A percentile compares a stretch with the other conserved stretches of the same genome.
These are phyloP conservation scores for Fraxinus excelsior DNA, from an alignment of 257 asterid genomes.

Conservation along the genomic window DNA sequence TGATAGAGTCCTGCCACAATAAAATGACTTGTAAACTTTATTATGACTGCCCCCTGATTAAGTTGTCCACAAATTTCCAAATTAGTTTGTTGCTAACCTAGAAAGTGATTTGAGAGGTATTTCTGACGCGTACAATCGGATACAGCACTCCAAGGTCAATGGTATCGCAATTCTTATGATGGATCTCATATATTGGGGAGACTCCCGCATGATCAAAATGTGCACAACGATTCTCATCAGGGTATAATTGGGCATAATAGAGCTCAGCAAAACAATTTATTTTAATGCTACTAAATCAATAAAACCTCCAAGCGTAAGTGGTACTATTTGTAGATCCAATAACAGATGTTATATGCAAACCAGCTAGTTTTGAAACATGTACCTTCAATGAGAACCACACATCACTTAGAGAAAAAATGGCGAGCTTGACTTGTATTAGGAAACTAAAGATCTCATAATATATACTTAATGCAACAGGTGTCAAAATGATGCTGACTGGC, in stretches of 20 bases:
- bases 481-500: conserved; percentile 86
- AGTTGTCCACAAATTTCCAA: background rate
- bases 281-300: conserved; percentile 51
- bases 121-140: conserved; percentile 50
- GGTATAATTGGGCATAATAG: conserved; percentile 57
- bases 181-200: conserved; percentile 46
- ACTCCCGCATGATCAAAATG: conserved; percentile 42
- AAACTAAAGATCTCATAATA: conserved; percentile 86
- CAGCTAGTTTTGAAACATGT: conserved; percentile 20
- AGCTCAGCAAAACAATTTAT: conserved; percentile 65
- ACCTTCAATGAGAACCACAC: conserved; percentile 87
- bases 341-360: conserved; percentile 5
- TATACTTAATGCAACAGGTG: conserved; percentile 71
- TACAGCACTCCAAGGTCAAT: conserved; percentile 48
- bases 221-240: conserved; percentile 60
- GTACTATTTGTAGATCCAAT: conserved; percentile 39
- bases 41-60: too few species aligned
- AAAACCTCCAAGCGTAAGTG: conserved; percentile 44
- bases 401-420: conserved; percentile 84
- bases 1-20: too few species aligned
- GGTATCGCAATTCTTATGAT: conserved; percentile 59
- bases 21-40: too few species aligned
- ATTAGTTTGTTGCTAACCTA: conserved; percentile 49
- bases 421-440: conserved; percentile 94
- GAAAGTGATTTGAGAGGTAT: conserved; percentile 54